Conservation (phyloP, 805 yeast species). For the Saccharomycopsis fibuligera region DNA sequence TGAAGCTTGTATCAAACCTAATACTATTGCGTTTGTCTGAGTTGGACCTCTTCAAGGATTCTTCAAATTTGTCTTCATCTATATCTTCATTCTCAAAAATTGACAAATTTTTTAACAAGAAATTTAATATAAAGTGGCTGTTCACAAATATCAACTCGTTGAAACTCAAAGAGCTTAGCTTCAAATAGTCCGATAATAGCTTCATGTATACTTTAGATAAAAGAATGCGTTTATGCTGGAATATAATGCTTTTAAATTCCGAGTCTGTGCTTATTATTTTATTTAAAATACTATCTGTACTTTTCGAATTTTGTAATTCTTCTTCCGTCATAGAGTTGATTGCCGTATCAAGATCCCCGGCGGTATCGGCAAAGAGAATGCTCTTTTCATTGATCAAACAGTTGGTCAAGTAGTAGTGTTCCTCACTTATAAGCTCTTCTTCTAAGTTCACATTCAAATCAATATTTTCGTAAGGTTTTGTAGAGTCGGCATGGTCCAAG, state of each 20-base stretch:
- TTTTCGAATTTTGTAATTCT: slow-evolving; percentile 8
- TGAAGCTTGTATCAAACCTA: slow-evolving; percentile 7
- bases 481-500: neutral
- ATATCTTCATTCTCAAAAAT: slow-evolving; percentile 16
- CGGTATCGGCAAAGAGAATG: slow-evolving; percentile 14
- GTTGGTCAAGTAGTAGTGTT: slow-evolving; percentile 11
- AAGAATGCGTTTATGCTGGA: slow-evolving; percentile 5
- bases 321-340: slow-evolving; percentile 16
- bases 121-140: slow-evolving; percentile 12
- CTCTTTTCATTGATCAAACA: slow-evolving; percentile 13
- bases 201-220: slow-evolving; percentile 19
- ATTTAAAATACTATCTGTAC: slow-evolving; percentile 12
- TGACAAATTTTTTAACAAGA: slow-evolving; percentile 16
- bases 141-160: slow-evolving; percentile 14
- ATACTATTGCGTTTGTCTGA: slow-evolving; percentile 1
- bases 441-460: slow-evolving; percentile 2
- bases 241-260: slow-evolving; percentile 14
- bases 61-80: slow-evolving; percentile 1
- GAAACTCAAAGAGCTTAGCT: slow-evolving; percentile 12
- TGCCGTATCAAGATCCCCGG: slow-evolving; percentile 14
- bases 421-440: slow-evolving; percentile 15
- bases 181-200: slow-evolving; percentile 15
- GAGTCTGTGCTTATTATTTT: slow-evolving; percentile 18
- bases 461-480: slow-evolving; percentile 8
- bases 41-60: neutral